A percentile compares a stretch with the other conserved stretches of the same genome.
These are phyloP conservation scores for Colletotrichum sp. DNA, from an alignment of 2,329 filamentous ascomycete genomes.

Conservation along the genomic window DNA sequence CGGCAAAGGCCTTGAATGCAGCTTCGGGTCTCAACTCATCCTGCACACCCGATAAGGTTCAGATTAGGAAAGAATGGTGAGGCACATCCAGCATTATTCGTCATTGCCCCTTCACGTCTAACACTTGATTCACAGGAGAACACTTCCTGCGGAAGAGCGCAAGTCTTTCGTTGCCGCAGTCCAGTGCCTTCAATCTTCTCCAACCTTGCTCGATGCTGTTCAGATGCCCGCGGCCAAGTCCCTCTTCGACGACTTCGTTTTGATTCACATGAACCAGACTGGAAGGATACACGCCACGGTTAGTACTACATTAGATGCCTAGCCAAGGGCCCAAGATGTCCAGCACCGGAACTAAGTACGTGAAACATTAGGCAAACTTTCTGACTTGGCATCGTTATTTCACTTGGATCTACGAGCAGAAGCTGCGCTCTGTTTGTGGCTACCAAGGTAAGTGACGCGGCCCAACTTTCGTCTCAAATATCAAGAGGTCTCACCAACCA, in stretches of 20 bases:
- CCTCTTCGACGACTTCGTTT: slow-evolving; percentile 22
- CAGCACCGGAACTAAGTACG: background rate
- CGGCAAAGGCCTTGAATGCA: background rate
- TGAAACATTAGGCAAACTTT: background rate
- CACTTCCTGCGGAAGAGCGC: background rate
- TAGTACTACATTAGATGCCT: background rate
- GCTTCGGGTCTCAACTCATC: background rate
- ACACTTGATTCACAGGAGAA: background rate
- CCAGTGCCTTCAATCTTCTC: slow-evolving; percentile 1
- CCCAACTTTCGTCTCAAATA: background rate
- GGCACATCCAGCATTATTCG: background rate
- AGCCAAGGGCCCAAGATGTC: background rate
- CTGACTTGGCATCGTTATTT: slow-evolving; percentile 27
- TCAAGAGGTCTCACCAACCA: background rate
- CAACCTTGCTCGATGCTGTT: background rate
- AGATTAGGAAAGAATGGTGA: slow-evolving; percentile 13
- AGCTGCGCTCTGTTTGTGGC: slow-evolving; percentile 26
- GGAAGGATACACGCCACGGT: slow-evolving; percentile 12
- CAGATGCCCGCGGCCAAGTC: background rate
- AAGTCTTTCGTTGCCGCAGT: slow-evolving; percentile 6
- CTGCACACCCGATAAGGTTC: slow-evolving; percentile 1
- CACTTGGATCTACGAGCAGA: slow-evolving; percentile 24
- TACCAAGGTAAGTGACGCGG: slow-evolving; percentile 22
- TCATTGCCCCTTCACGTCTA: background rate
- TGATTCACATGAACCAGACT: slow-evolving; percentile 21